Evolutionary conservation across 345 rosid genomes (phyloP), one percentile per base, ranked within the genome.

Genomic region (Populus pruinosa): DNA sequence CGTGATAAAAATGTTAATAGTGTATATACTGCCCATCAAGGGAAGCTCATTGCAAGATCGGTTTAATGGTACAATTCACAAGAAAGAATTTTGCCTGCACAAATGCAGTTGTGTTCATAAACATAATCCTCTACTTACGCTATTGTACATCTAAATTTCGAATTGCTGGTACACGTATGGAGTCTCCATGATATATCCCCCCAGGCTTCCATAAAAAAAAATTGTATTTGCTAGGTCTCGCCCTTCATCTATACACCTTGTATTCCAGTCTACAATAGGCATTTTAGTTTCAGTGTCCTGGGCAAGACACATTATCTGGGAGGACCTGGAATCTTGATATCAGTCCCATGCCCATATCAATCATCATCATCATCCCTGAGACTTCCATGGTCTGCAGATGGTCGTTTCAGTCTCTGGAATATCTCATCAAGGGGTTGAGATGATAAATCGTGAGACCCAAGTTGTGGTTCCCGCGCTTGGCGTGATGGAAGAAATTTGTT

Each of bases 331-430:
- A 31, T n/a, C n/a, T 77, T 82, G 63, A 73, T 20, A 43, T 75
- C 76, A 5, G 67, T 27, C 73, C 64, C 35, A 29, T 75, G 74
- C 68, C 44, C 78, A 31, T 82, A 71, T 3, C 82, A 85, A 63
- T 86, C 89, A 43, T 83, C 89, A 39, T 33, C 36, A 33, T 27
- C 86, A 11, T 88, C 85, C 11, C 81, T 86, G 49, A 81, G 79
- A 75, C 36, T 76, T 20, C 76, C 81, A 12, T 62, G 90, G 41
- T 85, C 92, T 43, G 64, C 29, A 21, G 94, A 85, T 16, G 92
- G 93, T 27, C 87, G 89, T 86, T 90, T 94, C 86, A 96, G 76
- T 83, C 94, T 92, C 82, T 92, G 98, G 79, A 94, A 96, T 84
- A 94, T 96, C 80, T 90, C 94, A 41, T 94, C 98, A 0, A 92